Evolutionary conservation across 1,284 basidiomycete genomes (phyloP).

Genomic region (Clitocybe nebularis): DNA sequence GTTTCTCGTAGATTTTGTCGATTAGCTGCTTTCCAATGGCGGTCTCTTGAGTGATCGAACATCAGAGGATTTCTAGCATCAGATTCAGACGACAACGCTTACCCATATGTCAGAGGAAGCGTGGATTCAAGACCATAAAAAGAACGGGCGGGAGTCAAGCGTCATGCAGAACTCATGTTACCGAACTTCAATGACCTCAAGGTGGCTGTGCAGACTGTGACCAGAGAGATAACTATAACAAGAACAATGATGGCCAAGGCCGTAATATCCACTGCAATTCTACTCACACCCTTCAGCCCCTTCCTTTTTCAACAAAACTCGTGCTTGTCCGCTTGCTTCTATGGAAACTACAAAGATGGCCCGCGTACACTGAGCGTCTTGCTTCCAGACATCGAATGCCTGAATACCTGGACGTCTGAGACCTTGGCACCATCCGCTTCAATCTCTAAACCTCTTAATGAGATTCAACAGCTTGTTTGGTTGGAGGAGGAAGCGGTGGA

Average conservation of each 20-base stretch:
- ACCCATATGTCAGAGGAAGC: no score
- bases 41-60: slow-evolving; percentile 55
- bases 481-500: slow-evolving; percentile 54
- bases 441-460: slow-evolving; percentile 20
- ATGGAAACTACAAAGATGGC: slow-evolving; percentile 47
- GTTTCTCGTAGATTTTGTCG: slow-evolving; percentile 92
- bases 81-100: no score
- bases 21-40: slow-evolving; percentile 71
- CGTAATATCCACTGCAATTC: slow-evolving; percentile 24
- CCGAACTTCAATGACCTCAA: background rate
- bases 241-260: slow-evolving; percentile 20
- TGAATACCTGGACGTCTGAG: slow-evolving; percentile 15
- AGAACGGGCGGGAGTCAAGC: no score
- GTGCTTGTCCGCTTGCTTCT: slow-evolving; percentile 49
- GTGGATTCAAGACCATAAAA: no score
- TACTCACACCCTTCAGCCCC: slow-evolving; percentile 37
- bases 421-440: slow-evolving; percentile 17
- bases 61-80: no score
- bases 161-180: slow-evolving; percentile 2
- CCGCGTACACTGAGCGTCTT: slow-evolving; percentile 44
- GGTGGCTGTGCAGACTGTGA: slow-evolving; percentile 20
- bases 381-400: slow-evolving; percentile 28
- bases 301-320: slow-evolving; percentile 28
- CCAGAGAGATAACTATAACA: no score
- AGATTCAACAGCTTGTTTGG: slow-evolving; percentile 52